Conservation (phyloP, 2,329 filamentous ascomycete species). For the Pseudogymnoascus sp. region DNA sequence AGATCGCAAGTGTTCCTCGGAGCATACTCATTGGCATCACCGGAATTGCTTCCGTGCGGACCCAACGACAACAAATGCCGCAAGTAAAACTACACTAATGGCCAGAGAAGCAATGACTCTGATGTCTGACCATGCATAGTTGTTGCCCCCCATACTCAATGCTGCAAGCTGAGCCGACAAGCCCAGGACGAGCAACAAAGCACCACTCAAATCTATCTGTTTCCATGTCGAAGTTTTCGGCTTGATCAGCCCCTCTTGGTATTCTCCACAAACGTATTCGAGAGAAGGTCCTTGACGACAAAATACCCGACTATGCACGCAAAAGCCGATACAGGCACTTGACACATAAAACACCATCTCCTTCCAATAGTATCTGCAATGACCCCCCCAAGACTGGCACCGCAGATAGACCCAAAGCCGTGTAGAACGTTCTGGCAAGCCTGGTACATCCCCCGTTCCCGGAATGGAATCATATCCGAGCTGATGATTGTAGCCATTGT, state of each 20-base stretch:
- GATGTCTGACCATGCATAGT: slow-evolving; percentile 42
- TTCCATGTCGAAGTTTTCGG: slow-evolving; percentile 36
- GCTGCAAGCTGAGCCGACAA: slow-evolving; percentile 49
- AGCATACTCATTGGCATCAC: slow-evolving; percentile 49
- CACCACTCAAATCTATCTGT: slow-evolving; percentile 49
- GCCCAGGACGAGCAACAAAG: slow-evolving; percentile 47
- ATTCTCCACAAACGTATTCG: slow-evolving; percentile 9
- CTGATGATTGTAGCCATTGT: slow-evolving; percentile 58
- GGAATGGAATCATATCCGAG: slow-evolving; percentile 54
- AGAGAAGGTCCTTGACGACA: slow-evolving; percentile 40
- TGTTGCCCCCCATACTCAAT: slow-evolving; percentile 47
- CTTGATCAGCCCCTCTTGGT: slow-evolving; percentile 18
- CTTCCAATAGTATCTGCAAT: slow-evolving; percentile 58
- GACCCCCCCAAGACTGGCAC: slow-evolving; percentile 55
- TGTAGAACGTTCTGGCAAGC: slow-evolving; percentile 52
- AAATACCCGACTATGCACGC: slow-evolving; percentile 45
- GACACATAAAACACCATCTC: slow-evolving; percentile 57
- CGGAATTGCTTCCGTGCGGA: slow-evolving; percentile 40
- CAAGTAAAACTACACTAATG: slow-evolving; percentile 35
- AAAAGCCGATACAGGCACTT: slow-evolving; percentile 49
- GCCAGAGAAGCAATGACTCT: slow-evolving; percentile 39
- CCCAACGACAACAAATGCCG: slow-evolving; percentile 40
- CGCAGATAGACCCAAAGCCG: slow-evolving; percentile 53
- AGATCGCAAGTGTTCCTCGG: slow-evolving; percentile 43
- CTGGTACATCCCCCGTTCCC: slow-evolving; percentile 48